Conservation (phyloP, 176 grass and related monocot species). For the Ananas comosus region DNA sequence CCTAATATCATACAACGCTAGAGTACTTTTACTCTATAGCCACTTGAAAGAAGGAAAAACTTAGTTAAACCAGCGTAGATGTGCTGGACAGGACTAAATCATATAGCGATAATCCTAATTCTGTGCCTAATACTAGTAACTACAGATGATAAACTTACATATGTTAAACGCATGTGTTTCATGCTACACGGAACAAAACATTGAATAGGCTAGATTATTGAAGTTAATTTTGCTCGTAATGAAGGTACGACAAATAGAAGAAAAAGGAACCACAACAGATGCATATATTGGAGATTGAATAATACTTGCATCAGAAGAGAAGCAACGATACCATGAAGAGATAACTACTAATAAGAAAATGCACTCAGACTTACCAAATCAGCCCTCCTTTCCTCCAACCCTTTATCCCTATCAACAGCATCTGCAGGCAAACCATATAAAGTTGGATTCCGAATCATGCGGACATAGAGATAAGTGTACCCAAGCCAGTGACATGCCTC, state of each 20-base stretch:
- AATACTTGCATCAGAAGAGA: background rate
- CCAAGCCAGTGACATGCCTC: conserved; percentile 89
- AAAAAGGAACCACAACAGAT: no score
- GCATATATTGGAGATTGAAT: no score
- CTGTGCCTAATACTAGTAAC: background rate
- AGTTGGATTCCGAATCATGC: conserved; percentile 87
- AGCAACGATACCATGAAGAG: background rate
- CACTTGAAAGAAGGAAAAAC: no score
- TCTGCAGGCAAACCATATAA: conserved; percentile 79
- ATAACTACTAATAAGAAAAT: background rate
- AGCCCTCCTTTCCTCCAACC: conserved; percentile 82
- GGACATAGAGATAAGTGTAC: conserved; percentile 86
- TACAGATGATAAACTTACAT: background rate
- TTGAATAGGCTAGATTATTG: no score
- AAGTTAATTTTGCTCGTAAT: no score
- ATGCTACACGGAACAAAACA: background rate
- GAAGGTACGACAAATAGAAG: no score
- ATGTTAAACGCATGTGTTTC: background rate
- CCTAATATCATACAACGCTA: no score
- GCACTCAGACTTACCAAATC: conserved; percentile 60
- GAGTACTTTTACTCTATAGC: no score
- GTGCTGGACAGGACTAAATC: no score
- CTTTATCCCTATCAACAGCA: conserved; percentile 61
- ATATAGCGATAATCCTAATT: no score
- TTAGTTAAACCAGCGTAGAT: no score